phyloP scores from a whole-genome alignment of 1,284 basidiomycete genomes.

The Pseudozyma hubeiensis region DNA sequence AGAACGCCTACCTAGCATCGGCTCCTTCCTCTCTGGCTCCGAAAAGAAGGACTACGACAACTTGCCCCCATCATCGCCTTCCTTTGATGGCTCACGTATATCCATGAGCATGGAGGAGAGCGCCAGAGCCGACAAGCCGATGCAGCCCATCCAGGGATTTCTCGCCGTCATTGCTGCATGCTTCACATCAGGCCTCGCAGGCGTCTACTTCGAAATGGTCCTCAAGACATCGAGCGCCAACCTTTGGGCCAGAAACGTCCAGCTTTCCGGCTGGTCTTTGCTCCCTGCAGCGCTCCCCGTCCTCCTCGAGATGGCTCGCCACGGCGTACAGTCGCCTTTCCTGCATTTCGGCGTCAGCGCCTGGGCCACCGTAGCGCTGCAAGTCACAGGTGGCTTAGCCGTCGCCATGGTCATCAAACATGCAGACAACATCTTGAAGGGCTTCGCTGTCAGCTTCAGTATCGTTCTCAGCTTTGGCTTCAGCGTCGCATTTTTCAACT shows the following conservation, averaged over 20 bases:
- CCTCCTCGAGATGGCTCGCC: constrained; percentile 72
- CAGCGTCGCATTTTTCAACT: constrained; percentile 86
- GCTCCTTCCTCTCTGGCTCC: constrained; percentile 29
- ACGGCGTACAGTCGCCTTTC: constrained; percentile 57
- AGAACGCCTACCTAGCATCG: constrained; percentile 38
- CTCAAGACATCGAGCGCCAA: constrained; percentile 87
- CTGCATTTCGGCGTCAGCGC: constrained; percentile 82
- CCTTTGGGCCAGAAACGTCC: constrained; percentile 96
- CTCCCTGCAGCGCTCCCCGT: constrained; percentile 88
- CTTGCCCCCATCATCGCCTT: constrained; percentile 47
- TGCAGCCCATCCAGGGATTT: constrained; percentile 86
- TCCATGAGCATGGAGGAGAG: constrained; percentile 56
- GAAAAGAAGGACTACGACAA: constrained; percentile 30
- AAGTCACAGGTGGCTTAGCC: constrained; percentile 88
- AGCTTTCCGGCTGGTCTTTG: constrained; percentile 92
- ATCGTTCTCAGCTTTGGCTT: constrained; percentile 93
- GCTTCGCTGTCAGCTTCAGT: constrained; percentile 90
- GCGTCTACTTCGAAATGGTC: constrained; percentile 98
- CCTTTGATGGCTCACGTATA: constrained; percentile 38
- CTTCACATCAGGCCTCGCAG: constrained; percentile 95
- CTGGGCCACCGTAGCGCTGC: constrained; percentile 86
- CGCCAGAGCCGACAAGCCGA: constrained; percentile 67
- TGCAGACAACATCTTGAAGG: constrained; percentile 71
- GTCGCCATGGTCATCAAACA: constrained; percentile 78
- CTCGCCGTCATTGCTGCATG: constrained; percentile 88